Evolutionary conservation across 1,139 yeast species (phyloP).

Genomic region (Kluyveromyces marxianus): DNA sequence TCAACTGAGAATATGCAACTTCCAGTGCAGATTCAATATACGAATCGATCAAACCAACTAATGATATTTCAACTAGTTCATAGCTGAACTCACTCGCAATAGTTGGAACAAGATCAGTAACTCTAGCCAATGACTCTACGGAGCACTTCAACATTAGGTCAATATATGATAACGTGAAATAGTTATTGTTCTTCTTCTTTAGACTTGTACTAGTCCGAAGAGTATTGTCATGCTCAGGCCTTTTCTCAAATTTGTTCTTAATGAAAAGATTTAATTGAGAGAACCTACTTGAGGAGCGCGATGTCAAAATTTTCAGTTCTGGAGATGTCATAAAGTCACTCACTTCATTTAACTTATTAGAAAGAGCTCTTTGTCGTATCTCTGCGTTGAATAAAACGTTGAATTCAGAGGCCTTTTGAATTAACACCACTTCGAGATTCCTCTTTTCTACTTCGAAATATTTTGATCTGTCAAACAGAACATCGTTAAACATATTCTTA

Average conservation of each 20-base stretch:
- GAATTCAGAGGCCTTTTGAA: conserved; percentile 41
- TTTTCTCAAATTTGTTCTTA: conserved; percentile 36
- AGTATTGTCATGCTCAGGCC: conserved; percentile 15
- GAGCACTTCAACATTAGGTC: conserved; percentile 62
- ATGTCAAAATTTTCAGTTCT: conserved; percentile 17
- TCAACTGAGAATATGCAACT: conserved; percentile 45
- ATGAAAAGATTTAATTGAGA: conserved; percentile 35
- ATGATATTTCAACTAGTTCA: conserved; percentile 58
- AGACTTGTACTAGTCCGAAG: conserved; percentile 8
- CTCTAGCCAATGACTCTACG: conserved; percentile 74
- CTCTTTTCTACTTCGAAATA: conserved; percentile 72
- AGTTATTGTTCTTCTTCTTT: conserved; percentile 29
- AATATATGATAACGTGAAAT: conserved; percentile 41
- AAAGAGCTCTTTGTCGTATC: conserved; percentile 40
- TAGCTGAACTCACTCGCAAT: conserved; percentile 58
- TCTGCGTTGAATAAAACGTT: conserved; percentile 47
- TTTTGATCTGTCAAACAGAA: conserved; percentile 50
- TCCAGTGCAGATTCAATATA: conserved; percentile 74
- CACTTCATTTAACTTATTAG: conserved; percentile 31
- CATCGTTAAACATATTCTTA: conserved; percentile 67
- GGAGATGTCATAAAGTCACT: conserved; percentile 12
- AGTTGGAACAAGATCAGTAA: conserved; percentile 63
- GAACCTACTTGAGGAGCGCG: conserved; percentile 25
- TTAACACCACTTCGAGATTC: conserved; percentile 56
- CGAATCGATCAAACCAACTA: conserved; percentile 64